A percentile compares a stretch with the other conserved stretches of the same genome.
Evolutionary conservation across 177 flowering plant genomes (phyloP).

Genomic region (Vitis hybrid): DNA sequence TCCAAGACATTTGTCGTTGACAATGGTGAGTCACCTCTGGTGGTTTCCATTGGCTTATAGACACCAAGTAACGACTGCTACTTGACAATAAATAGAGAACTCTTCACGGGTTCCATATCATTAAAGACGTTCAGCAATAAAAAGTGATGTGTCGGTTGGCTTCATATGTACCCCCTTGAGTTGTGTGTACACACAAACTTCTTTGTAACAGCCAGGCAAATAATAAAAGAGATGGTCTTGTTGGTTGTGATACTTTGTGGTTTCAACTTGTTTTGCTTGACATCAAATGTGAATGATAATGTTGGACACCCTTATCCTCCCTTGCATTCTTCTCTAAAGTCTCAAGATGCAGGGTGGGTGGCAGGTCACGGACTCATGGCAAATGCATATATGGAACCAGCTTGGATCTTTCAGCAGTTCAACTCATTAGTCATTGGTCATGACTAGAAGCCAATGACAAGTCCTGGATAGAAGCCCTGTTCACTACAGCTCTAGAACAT

Average conservation of each 20-base stretch:
- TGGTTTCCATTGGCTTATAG: conserved; percentile 51
- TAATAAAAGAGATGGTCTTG: not conserved
- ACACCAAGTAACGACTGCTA: not conserved
- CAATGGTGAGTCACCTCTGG: conserved; percentile 62
- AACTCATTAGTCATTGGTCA: too few species aligned
- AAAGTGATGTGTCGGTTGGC: not conserved
- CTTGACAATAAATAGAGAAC: not conserved
- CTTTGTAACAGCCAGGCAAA: not conserved
- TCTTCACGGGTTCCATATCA: not conserved
- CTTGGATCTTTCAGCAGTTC: too few species aligned
- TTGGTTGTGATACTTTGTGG: conserved; percentile 3
- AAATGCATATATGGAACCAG: too few species aligned
- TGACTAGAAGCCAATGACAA: too few species aligned
- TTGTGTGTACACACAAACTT: not conserved
- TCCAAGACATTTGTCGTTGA: conserved; percentile 71
- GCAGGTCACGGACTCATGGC: too few species aligned
- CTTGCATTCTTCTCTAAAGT: too few species aligned
- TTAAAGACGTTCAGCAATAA: not conserved
- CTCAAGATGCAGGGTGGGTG: too few species aligned
- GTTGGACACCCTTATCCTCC: too few species aligned
- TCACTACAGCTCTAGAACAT: too few species aligned
- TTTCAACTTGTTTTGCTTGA: not conserved
- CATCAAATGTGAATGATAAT: too few species aligned
- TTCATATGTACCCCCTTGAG: not conserved
- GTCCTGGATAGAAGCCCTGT: too few species aligned